These are phyloP conservation scores for Xylaria intraflava DNA, from an alignment of 495 filamentous ascomycete genomes.

Conservation along the genomic window DNA sequence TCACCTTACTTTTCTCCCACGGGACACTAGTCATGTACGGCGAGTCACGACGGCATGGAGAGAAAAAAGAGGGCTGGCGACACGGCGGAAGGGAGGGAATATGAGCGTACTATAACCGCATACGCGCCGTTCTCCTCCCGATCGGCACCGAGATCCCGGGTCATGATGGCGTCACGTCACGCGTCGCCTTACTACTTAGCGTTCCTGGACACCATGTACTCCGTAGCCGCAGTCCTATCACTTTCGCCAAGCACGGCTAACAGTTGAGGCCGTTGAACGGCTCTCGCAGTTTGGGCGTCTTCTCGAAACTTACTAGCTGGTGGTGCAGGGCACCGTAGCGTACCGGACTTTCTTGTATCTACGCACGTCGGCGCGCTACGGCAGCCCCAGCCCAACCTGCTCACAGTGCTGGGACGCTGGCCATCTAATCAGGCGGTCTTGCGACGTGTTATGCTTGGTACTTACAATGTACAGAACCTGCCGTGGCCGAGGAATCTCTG, in stretches of 20 bases:
- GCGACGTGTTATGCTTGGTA: no score
- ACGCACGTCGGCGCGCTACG: no score
- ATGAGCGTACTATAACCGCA: not conserved
- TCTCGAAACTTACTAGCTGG: not conserved
- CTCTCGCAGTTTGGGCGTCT: not conserved
- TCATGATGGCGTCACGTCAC: conserved; percentile 4
- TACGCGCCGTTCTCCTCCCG: conserved; percentile 4
- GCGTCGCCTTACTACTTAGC: not conserved
- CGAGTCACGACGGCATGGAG: not conserved
- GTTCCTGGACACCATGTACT: not conserved
- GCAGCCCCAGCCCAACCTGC: not conserved
- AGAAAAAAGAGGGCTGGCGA: not conserved
- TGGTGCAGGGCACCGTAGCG: no score
- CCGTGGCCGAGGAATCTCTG: not conserved
- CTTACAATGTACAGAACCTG: not conserved
- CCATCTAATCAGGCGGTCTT: not conserved
- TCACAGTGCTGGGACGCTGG: conserved; percentile 5
- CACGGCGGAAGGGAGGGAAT: no score
- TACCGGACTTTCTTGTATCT: no score
- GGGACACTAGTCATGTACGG: not conserved
- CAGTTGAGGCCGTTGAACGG: conserved; percentile 8
- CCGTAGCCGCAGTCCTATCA: not conserved
- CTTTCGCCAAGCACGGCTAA: not conserved
- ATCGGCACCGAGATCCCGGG: conserved; percentile 13
- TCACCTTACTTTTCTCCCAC: not conserved